These are phyloP conservation scores for Blumeria graminis DNA, from an alignment of 2,329 filamentous ascomycete species.

Conservation along the genomic window DNA sequence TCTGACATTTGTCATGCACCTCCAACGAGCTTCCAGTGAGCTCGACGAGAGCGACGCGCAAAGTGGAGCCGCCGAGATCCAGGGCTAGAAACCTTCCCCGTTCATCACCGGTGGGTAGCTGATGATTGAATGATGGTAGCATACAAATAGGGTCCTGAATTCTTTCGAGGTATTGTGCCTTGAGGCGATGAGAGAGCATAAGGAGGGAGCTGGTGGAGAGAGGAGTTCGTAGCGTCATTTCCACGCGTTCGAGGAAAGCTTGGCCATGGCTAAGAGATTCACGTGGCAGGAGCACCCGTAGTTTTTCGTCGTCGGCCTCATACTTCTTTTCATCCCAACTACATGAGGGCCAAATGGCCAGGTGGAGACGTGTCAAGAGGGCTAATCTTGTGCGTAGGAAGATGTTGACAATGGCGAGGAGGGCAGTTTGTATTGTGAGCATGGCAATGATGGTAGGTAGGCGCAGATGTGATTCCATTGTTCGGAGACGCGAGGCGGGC, in stretches of 20 bases:
- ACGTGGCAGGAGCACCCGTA: background rate
- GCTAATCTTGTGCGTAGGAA: constrained; percentile 27
- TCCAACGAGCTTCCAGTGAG: constrained; percentile 23
- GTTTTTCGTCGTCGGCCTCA: no score
- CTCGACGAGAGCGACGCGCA: constrained; percentile 39
- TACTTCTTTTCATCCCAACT: background rate
- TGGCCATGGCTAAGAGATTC: background rate
- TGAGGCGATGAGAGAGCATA: constrained; percentile 24
- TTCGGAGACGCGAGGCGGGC: no score
- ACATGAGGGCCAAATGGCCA: constrained; percentile 22
- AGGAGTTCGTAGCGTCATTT: background rate
- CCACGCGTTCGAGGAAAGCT: background rate
- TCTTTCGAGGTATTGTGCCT: constrained; percentile 28
- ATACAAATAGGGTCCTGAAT: constrained; percentile 30
- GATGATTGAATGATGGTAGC: constrained; percentile 41
- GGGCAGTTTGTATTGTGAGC: constrained; percentile 18
- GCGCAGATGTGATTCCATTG: constrained; percentile 4
- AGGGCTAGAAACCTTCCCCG: constrained; percentile 34
- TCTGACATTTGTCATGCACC: constrained; percentile 21
- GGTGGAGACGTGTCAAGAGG: constrained; percentile 27
- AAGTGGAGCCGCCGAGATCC: constrained; percentile 45
- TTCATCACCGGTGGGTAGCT: constrained; percentile 35
- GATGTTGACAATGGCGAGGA: constrained; percentile 30
- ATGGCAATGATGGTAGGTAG: background rate
- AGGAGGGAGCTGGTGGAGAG: background rate